A percentile compares a stretch with the other conserved stretches of the same genome.
These are phyloP conservation scores for Daldinia eschscholtzii DNA, from an alignment of 2,329 filamentous ascomycete species.

Conservation along the genomic window DNA sequence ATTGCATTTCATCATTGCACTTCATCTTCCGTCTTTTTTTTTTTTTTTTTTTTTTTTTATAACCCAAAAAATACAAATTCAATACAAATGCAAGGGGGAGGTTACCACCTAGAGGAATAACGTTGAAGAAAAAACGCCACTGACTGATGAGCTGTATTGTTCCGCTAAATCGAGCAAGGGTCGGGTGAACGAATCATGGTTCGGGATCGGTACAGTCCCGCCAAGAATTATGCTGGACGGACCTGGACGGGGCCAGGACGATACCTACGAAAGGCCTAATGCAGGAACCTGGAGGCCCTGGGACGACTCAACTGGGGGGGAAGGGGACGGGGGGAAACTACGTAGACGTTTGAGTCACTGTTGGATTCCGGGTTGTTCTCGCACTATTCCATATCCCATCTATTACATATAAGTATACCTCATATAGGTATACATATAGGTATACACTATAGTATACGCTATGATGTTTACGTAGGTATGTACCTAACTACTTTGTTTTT, in stretches of 20 bases:
- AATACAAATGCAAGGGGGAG: constrained; percentile 33
- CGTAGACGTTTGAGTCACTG: constrained; percentile 29
- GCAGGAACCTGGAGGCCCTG: constrained; percentile 45
- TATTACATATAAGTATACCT: constrained; percentile 11
- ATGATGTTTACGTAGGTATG: background rate
- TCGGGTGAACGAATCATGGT: constrained; percentile 45
- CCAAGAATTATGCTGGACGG: constrained; percentile 35
- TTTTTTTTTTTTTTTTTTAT: background rate
- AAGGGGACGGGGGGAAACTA: background rate
- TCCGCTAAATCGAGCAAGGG: constrained; percentile 29
- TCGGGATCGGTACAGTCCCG: constrained; percentile 42
- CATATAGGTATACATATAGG: background rate
- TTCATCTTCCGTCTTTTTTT: background rate
- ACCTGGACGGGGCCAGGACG: constrained; percentile 33
- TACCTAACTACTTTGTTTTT: background rate
- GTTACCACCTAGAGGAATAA: constrained; percentile 14
- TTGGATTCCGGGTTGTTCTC: constrained; percentile 16
- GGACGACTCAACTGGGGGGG: constrained; percentile 30
- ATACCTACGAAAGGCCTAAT: constrained; percentile 47
- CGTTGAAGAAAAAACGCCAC: constrained; percentile 44
- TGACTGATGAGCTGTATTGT: constrained; percentile 42
- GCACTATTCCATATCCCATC: constrained; percentile 1
- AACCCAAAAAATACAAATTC: background rate
- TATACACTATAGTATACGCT: background rate
- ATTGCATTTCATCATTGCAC: background rate